These are phyloP conservation scores for Vitis hybrid DNA, from an alignment of 177 flowering plant species.

Conservation along the genomic window DNA sequence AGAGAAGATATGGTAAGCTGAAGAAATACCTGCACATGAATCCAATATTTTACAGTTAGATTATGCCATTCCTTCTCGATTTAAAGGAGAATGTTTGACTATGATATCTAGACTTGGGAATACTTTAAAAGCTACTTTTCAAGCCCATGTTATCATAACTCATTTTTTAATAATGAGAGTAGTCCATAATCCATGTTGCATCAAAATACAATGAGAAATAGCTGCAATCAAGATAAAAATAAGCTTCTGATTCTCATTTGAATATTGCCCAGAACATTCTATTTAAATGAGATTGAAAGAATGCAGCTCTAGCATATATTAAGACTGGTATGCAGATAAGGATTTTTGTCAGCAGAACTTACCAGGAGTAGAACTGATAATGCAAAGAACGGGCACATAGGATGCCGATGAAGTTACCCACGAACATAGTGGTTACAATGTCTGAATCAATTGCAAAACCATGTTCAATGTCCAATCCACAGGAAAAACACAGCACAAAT, in stretches of 20 bases:
- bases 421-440: constrained; percentile 73
- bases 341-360: constrained; percentile 17
- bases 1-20: constrained; percentile 75
- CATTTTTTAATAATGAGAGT: no score
- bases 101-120: not conserved
- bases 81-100: not conserved
- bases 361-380: constrained; percentile 98
- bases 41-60: not conserved
- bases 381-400: constrained; percentile 88
- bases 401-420: constrained; percentile 93
- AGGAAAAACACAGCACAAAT: not conserved
- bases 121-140: no score
- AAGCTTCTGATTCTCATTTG: no score
- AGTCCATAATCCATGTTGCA: no score
- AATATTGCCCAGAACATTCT: no score
- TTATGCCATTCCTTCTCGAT: no score
- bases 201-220: no score
- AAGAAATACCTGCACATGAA: constrained; percentile 76
- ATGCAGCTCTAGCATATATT: not conserved
- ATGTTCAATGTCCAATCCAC: not conserved
- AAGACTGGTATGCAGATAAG: not conserved
- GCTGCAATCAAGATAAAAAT: no score
- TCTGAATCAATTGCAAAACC: constrained; percentile 41
- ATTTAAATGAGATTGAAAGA: no score
- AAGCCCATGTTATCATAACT: no score